These are phyloP conservation scores for Pseudogymnoascus pannorum DNA, from an alignment of 2,329 filamentous ascomycete genomes.

Conservation along the genomic window DNA sequence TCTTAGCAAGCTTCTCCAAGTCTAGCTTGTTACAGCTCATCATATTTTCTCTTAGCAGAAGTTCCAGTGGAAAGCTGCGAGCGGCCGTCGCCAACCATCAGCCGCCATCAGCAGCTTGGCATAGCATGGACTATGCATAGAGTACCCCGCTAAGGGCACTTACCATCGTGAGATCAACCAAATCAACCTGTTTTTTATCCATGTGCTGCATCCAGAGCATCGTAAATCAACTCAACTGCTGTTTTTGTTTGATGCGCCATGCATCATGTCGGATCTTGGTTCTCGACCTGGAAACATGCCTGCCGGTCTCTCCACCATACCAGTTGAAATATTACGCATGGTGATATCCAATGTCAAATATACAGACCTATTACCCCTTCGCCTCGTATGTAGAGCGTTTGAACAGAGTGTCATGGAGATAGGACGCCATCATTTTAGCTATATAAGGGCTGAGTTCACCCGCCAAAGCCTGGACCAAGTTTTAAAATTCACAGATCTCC, in stretches of 20 bases:
- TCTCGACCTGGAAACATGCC: too few relatives aligned
- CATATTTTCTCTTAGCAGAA: neutral
- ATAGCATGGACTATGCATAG: slow-evolving; percentile 18
- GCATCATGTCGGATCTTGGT: too few relatives aligned
- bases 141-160: too few relatives aligned
- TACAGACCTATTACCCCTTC: neutral
- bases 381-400: neutral
- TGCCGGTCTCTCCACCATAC: neutral
- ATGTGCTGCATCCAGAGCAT: too few relatives aligned
- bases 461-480: neutral
- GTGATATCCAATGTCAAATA: neutral
- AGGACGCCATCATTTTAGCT: neutral
- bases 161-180: too few relatives aligned
- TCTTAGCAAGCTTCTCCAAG: too few relatives aligned
- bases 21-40: neutral
- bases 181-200: too few relatives aligned
- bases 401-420: neutral
- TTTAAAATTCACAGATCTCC: neutral
- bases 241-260: too few relatives aligned
- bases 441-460: neutral
- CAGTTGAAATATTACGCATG: neutral
- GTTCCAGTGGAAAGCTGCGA: neutral
- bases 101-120: slow-evolving; percentile 12
- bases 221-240: too few relatives aligned
- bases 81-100: neutral